Base-by-base conservation (phyloP, 495 filamentous ascomycete species). In the Xylaria venustula region DNA sequence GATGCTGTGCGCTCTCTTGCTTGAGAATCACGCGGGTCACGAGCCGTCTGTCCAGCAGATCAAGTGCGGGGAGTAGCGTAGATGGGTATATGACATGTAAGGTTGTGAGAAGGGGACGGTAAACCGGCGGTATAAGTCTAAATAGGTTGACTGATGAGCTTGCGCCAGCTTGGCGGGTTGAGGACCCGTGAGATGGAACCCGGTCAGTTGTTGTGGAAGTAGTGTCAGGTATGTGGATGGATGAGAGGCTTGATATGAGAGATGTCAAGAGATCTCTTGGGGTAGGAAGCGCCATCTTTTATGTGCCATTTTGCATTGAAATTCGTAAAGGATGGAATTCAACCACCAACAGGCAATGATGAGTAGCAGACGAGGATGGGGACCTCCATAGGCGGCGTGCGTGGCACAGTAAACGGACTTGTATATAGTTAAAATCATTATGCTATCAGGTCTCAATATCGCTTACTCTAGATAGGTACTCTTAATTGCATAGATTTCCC, bases 41-140 rank as follows among this genome's bases (percentile, higher is more conserved):
- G 0, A 91, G 77, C 7, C 80, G 71, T 9, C 92, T 81, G 67
- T 97, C 92, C 4, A 97, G 80, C 1, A 96, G 79, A 66, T 96
- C 91, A 1, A 97, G 80, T 0, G 91, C 90, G 3, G 90, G 88
- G 0, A 96, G 83, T 1, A 88, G 69, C 47, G 80, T 77, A 0
- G 63, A 56, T 11, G 85, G 87, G 67, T 87, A 87, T n/a, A 90
- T 68, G 4, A 85, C 82, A 71, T 89, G 86, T 1, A 90, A 75
- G 0, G 87, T 87, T 32, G 82, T 74, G 45, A 89, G 67, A 23
- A 85, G 66, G 17, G 76, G 71, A 7, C 80, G 71, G 51, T 75
- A 66, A 3, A 74, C 52, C 0, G 69, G 47, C 3, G 74, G 73
- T 62, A 80, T 66, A 47, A 53, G 68, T 37, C 65, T 67, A 0